Evolutionary conservation across 2,329 filamentous ascomycete species (phyloP), one percentile per base, ranked within the genome.

Genomic region (Fusarium penzigii): DNA sequence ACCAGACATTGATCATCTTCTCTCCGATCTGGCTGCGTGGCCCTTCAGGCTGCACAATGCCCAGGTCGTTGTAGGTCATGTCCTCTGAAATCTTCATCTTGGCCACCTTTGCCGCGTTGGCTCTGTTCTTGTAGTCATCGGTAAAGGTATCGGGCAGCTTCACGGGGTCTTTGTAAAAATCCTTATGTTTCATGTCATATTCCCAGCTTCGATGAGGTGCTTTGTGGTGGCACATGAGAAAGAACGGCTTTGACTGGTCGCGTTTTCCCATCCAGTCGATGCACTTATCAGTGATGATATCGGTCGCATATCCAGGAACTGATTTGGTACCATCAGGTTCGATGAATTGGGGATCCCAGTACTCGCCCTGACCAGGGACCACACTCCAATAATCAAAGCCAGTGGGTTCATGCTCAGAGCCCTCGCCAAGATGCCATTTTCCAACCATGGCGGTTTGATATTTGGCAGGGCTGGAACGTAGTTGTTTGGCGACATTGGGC

Each of bases 141-240:
- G 66, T 72, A 55, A 77, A 81, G 0, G 78, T 81, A 41, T 81
- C 78, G 0, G 79, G 78, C 0, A 81, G 56, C n/a, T 66, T 66
- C 44, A 80, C 66, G 3, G 71, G 71, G 12, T 80, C 73, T 2
- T 64, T 70, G 62, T 81, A 82, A 3, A 81, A 61, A 42, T 72
- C 34, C 53, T 75, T 76, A 64, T 82, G 76, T 56, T 77, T 76
- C 5, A 68, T 60, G 52, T 81, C 67, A 49, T 68, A 79, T 55
- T 81, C 78, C 78, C 78, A 81, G 17, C 68, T 72, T 5, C 78
- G 70, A 58, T 82, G 79, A 0, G 79, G 78, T 2, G 79, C 79
- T 58, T 82, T 82, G 64, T 82, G 78, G 57, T 81, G 79, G 60
- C 77, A 81, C 79, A 82, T 81, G 46, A 79, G 57, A 59, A 80